Evolutionary conservation across 139 green algal genomes (phyloP), one percentile per base, ranked within the genome.

Genomic region (Tetraselmis chui): DNA sequence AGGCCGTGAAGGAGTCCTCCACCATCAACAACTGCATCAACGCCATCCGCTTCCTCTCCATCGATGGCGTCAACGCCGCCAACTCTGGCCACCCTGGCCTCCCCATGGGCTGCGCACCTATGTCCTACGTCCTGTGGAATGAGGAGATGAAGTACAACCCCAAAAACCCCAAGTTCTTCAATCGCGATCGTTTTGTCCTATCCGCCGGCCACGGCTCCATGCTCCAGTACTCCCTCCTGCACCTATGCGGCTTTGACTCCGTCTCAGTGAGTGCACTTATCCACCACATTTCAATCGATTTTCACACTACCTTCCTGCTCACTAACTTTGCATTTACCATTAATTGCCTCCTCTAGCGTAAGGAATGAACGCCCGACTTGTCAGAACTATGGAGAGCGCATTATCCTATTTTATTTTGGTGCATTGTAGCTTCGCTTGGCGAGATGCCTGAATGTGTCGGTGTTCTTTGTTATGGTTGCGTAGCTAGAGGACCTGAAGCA

Each of bases 151-250:
- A 93, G 76, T 92, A 93, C 87, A 97, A 99, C 94, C 95, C 97
- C 77, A 97, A 97, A 90, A 93, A 97, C 90, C 93, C 94, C 31
- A 83, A 93, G 31, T 99, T 88, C 88, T 90, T 95, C 91, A 98
- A 99, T 93, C 88, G 97, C 59, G 97, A 99, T 86, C 91, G 97
- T 85, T 99, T 99, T 86, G 95, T 99, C 32, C 96, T 99, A 78
- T 99, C 96, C 28, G 96, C 96, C 80, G 97, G 97, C 76, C 97
- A 99, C 92, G 97, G 95, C 59, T 99, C 92, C 88, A 99, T 99
- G 97, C 95, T 99, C 76, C 94, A 97, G 86, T 99, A 99, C 86
- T 89, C 95, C n/a, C 87, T 99, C 85, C 87, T 99, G 84, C 95
- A 99, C 91, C 89, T 99, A 79, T 87, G 91, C 31, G 97, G 97